phyloP scores from a whole-genome alignment of 2,329 filamentous ascomycete genomes.

The Pyrenochaeta sp. region DNA sequence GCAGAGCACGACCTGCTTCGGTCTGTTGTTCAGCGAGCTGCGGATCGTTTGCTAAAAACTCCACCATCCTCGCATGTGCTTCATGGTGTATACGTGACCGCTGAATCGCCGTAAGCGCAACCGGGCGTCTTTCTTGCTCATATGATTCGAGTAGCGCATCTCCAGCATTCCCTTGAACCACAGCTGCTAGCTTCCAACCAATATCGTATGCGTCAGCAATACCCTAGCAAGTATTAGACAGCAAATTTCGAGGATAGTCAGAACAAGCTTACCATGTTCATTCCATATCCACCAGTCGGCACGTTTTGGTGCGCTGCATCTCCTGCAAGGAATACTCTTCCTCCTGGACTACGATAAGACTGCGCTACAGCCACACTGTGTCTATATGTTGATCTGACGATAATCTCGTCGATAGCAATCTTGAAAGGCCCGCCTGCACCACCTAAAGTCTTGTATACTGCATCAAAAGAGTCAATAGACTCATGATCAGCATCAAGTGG shows the following conservation, averaged over 20 bases:
- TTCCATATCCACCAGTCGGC: constrained; percentile 5
- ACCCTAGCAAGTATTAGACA: no score
- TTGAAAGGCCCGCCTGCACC: background rate
- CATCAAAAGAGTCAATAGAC: no score
- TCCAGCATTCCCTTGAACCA: constrained; percentile 34
- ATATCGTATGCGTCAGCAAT: constrained; percentile 42
- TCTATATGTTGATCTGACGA: background rate
- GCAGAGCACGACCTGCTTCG: constrained; percentile 1
- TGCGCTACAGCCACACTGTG: background rate
- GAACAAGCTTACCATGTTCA: no score
- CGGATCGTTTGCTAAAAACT: no score
- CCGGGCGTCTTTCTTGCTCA: constrained; percentile 34
- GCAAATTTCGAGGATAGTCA: no score
- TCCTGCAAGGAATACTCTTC: constrained; percentile 1
- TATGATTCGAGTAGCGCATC: constrained; percentile 33
- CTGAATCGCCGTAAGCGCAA: no score
- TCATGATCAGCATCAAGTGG: no score
- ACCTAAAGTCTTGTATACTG: background rate
- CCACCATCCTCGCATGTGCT: no score
- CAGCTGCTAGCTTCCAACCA: constrained; percentile 43
- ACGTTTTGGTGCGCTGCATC: constrained; percentile 6
- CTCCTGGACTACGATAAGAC: background rate
- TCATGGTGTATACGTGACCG: no score
- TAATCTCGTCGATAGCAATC: constrained; percentile 2
- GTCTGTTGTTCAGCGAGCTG: background rate